phyloP scores from a whole-genome alignment of 768 basidiomycete species.

The Psilocybe cubensis region DNA sequence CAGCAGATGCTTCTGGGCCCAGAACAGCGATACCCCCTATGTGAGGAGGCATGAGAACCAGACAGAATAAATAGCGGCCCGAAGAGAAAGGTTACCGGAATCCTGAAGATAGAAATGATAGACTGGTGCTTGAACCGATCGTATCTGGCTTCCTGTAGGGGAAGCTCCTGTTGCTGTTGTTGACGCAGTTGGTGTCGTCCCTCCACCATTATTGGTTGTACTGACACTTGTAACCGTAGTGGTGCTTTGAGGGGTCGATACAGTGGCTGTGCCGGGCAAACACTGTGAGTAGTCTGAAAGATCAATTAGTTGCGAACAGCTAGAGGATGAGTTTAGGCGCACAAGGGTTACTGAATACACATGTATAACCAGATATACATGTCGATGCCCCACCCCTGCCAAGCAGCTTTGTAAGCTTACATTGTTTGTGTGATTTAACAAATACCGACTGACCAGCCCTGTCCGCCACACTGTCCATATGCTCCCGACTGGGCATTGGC shows the following conservation, averaged over 20 bases:
- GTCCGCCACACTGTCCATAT: constrained; percentile 49
- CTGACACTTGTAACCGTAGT: constrained; percentile 5
- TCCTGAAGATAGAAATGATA: constrained; percentile 62
- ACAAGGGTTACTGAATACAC: constrained; percentile 45
- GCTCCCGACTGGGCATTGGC: constrained; percentile 40
- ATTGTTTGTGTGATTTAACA: background rate
- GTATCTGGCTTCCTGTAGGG: constrained; percentile 52
- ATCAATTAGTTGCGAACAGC: background rate
- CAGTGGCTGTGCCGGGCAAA: constrained; percentile 39
- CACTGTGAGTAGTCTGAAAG: constrained; percentile 57
- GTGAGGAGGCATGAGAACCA: constrained; percentile 1
- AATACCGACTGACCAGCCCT: constrained; percentile 33
- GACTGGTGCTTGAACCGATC: constrained; percentile 53
- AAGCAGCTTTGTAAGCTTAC: background rate
- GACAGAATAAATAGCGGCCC: background rate
- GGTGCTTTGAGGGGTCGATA: constrained; percentile 12
- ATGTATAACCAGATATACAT: constrained; percentile 46
- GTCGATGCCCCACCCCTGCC: constrained; percentile 46
- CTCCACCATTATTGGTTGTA: constrained; percentile 8
- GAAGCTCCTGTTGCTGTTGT: constrained; percentile 35
- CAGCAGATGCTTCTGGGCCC: constrained; percentile 54
- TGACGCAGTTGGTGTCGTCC: constrained; percentile 24
- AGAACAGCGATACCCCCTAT: constrained; percentile 51
- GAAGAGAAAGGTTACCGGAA: constrained; percentile 33
- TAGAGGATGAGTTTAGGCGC: constrained; percentile 3